Percentiles rank a stretch among this genome's conserved stretches.
These are phyloP conservation scores for Komagataella pastoris DNA, from an alignment of 805 yeast genomes.

Conservation along the genomic window DNA sequence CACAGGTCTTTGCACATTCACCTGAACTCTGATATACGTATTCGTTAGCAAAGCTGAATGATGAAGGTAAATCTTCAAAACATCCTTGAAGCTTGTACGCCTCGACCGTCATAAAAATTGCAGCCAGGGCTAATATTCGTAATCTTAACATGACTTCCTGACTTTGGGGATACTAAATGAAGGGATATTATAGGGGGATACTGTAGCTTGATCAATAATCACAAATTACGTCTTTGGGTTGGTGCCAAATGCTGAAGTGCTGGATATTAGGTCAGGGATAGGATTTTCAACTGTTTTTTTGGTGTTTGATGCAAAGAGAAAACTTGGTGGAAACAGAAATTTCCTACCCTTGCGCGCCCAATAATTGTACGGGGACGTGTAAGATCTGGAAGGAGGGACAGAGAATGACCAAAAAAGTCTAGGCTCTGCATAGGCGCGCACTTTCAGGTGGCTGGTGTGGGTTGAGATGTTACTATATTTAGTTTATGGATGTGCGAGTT, in stretches of 20 bases:
- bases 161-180: neutral
- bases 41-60: constrained; percentile 28
- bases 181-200: neutral
- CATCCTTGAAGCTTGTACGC: constrained; percentile 16
- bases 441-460: neutral
- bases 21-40: constrained; percentile 47
- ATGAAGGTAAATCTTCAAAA: constrained; percentile 19
- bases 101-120: neutral
- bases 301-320: neutral
- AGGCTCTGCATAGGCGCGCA: neutral
- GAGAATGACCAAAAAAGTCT: neutral
- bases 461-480: constrained; percentile 17
- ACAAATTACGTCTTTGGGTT: neutral
- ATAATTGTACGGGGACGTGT: neutral
- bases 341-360: neutral
- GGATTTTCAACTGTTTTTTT: neutral
- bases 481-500: constrained; percentile 14
- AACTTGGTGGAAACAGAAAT: neutral
- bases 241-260: neutral
- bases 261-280: neutral
- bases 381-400: neutral
- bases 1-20: constrained; percentile 40
- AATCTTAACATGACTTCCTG: neutral
- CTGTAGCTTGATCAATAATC: neutral
- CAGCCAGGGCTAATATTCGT: neutral